Percentiles rank a stretch among this genome's conserved stretches.
phyloP scores from a whole-genome alignment of 139 green algal genomes.

The Helicosporidium sp. region DNA sequence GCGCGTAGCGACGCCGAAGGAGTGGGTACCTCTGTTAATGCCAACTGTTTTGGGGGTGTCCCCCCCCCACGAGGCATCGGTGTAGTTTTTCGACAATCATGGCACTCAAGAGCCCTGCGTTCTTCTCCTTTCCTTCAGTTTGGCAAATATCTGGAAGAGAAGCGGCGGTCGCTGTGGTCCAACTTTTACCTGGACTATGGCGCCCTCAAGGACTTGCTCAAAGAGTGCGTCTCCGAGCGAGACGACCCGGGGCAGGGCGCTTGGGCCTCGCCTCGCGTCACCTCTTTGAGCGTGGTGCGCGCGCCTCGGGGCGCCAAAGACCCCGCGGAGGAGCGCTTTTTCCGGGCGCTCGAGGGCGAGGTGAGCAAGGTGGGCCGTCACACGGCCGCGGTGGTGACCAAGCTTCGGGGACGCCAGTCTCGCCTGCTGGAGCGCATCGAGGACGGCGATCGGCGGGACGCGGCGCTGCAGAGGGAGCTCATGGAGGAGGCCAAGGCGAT shows the following conservation, averaged over 20 bases:
- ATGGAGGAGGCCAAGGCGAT: constrained; percentile 56
- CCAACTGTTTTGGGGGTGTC: no score
- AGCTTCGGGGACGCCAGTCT: constrained; percentile 4
- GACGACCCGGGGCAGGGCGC: no score
- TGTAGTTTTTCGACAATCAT: no score
- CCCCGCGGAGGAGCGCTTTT: constrained; percentile 17
- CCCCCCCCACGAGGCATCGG: no score
- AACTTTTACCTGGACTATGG: constrained; percentile 26
- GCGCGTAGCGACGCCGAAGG: no score
- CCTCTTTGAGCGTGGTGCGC: constrained; percentile 48
- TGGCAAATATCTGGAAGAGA: constrained; percentile 63
- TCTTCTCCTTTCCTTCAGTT: constrained; percentile 20
- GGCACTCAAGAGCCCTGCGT: no score
- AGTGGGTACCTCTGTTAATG: no score
- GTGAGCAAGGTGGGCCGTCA: constrained; percentile 16
- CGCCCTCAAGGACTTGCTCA: constrained; percentile 69
- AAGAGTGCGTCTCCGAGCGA: constrained; percentile 6
- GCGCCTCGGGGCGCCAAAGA: constrained; percentile 8
- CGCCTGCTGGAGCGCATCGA: constrained; percentile 18
- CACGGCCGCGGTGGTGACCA: constrained; percentile 9
- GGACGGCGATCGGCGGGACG: no score
- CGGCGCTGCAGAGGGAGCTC: not conserved
- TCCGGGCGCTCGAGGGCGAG: constrained; percentile 12
- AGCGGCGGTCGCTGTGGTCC: constrained; percentile 14
- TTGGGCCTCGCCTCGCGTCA: constrained; percentile 38